Conservation (phyloP, 2,329 filamentous ascomycete species). For the Plenodomus tracheiphilus region DNA sequence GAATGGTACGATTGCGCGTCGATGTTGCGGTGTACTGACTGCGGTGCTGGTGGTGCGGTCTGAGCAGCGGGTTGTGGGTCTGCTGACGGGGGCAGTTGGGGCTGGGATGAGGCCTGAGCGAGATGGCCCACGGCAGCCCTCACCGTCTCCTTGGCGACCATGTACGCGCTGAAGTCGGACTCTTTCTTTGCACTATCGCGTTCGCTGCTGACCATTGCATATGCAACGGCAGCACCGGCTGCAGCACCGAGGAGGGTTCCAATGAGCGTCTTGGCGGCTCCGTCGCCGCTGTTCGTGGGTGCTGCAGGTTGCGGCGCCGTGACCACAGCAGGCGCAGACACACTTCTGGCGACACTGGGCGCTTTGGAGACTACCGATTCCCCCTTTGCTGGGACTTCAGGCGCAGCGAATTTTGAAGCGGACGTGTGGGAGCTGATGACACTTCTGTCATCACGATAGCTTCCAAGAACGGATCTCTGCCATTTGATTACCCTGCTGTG, state of each 20-base stretch:
- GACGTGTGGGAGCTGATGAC: conserved; percentile 33
- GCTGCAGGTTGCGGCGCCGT: conserved; percentile 26
- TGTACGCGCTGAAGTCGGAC: conserved; percentile 43
- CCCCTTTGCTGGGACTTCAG: conserved; percentile 25
- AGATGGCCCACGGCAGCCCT: conserved; percentile 32
- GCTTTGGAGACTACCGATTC: conserved; percentile 28
- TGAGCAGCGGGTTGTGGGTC: conserved; percentile 40
- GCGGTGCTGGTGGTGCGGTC: conserved; percentile 25
- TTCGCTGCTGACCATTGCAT: conserved; percentile 70
- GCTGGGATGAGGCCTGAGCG: conserved; percentile 32
- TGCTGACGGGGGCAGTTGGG: conserved; percentile 26
- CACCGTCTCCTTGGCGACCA: conserved; percentile 37
- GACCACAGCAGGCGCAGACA: conserved; percentile 34
- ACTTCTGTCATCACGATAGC: conserved; percentile 37
- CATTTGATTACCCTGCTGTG: conserved; percentile 52
- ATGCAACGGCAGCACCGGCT: conserved; percentile 75
- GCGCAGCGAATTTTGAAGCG: conserved; percentile 28
- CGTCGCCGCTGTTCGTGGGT: conserved; percentile 44
- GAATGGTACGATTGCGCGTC: conserved; percentile 43
- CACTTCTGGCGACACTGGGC: conserved; percentile 29
- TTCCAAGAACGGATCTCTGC: conserved; percentile 37
- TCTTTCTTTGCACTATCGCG: conserved; percentile 51
- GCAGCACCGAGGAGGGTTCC: conserved; percentile 79
- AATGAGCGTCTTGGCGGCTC: conserved; percentile 66
- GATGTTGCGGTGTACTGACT: conserved; percentile 42